phyloP scores from a whole-genome alignment of 257 asterid species.

The Solanum chilense region DNA sequence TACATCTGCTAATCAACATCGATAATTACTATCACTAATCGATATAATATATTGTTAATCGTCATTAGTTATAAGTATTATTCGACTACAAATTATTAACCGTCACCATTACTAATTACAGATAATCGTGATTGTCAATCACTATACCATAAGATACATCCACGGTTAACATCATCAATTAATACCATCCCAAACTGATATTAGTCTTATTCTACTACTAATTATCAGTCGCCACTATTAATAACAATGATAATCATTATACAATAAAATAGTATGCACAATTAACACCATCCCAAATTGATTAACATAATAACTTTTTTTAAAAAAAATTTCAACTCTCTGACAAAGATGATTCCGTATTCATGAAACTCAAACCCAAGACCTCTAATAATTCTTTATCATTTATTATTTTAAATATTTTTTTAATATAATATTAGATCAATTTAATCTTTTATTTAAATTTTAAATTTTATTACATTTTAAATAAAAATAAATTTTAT shows the following conservation, averaged over 20 bases:
- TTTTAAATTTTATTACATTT: too few relatives aligned
- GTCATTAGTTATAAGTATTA: not conserved
- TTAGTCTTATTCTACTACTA: not conserved
- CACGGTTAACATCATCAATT: not conserved
- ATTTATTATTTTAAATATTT: not conserved
- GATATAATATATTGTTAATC: not conserved
- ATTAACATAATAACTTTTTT: not conserved
- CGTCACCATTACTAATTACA: not conserved
- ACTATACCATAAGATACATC: too few relatives aligned
- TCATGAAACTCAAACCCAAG: rapidly evolving
- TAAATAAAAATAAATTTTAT: too few relatives aligned
- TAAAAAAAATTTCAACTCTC: not conserved
- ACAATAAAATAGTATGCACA: too few relatives aligned
- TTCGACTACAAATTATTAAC: too few relatives aligned
- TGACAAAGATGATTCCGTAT: not conserved
- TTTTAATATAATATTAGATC: too few relatives aligned
- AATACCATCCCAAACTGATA: not conserved
- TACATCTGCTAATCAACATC: too few relatives aligned
- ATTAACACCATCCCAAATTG: not conserved
- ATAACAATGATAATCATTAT: not conserved
- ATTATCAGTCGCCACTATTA: not conserved
- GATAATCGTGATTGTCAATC: not conserved
- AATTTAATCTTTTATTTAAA: too few relatives aligned
- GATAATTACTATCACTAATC: too few relatives aligned
- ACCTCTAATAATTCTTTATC: not conserved